Evolutionary conservation across 1,284 basidiomycete genomes (phyloP), one percentile per base, ranked within the genome.

Genomic region (Ustilago trichophora): DNA sequence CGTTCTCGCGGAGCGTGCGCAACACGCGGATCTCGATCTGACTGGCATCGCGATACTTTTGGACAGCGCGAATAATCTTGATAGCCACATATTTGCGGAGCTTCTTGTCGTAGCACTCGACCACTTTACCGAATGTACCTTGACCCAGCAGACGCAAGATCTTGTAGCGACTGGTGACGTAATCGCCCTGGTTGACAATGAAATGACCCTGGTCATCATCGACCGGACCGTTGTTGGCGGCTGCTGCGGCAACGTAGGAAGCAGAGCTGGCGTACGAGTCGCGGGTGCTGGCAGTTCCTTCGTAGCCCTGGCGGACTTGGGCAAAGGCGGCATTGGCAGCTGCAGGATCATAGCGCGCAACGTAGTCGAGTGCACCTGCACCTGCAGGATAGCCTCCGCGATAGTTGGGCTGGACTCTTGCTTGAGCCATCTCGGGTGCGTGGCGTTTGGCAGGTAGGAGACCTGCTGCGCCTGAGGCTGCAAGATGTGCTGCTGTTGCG

Each of bases 91-190:
- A 87, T 73, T 85, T 86, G 25, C 82, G 72, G 37, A 68, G 37
- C 40, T 89, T 86, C 31, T 88, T 87, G 83, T 97, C 92, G 76
- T 90, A 83, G 31, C 93, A 93, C 81, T 98, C 92, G 50, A 98
- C 94, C 24, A 99, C 96, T 83, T 98, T 99, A 72, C 96, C 96
- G 79, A 98, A 99, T 7, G 96, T 99, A 6, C 96, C 96, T 84
- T 98, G 96, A 15, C 96, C 96, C 3, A 99, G 85, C 33, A 95
- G 85, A 50, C 89, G 87, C 48, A 94, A 87, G 51, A 95, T 97
- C 62, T 91, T 75, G 58, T 77, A 78, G 19, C 77, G 56, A n/a
- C 70, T 68, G 8, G 77, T 75, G 29, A 83, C 72, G 19, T 64
- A 72, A 25, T 82, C 80, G 32, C 79, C 80, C 32, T 70, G 56